Percentiles rank a stretch among this genome's conserved stretches.
Evolutionary conservation across 1,139 yeast species (phyloP).

Genomic region (Yamadazyma aaseri): DNA sequence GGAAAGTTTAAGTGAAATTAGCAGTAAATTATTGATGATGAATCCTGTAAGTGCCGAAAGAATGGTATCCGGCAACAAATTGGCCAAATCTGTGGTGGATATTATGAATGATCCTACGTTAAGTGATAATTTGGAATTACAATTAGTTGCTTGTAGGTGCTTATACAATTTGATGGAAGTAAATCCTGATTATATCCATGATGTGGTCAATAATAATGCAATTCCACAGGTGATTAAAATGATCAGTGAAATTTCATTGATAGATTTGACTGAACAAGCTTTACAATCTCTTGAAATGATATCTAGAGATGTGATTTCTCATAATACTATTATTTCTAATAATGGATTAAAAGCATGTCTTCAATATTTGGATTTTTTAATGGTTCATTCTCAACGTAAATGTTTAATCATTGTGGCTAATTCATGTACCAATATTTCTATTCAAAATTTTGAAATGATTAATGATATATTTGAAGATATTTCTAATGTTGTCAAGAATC

Average conservation of each 20-base stretch:
- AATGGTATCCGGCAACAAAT: conserved; percentile 57
- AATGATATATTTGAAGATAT: conserved; percentile 61
- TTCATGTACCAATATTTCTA: conserved; percentile 55
- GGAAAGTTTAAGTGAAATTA: conserved; percentile 63
- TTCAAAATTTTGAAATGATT: conserved; percentile 45
- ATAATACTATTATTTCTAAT: conserved; percentile 47
- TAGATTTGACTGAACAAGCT: conserved; percentile 92
- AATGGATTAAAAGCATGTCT: conserved; percentile 70
- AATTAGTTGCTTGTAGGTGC: conserved; percentile 82
- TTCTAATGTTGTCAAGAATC: conserved; percentile 58
- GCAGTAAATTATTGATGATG: conserved; percentile 67
- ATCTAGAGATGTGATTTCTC: conserved; percentile 54
- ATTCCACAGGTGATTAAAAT: conserved; percentile 67
- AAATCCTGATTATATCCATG: conserved; percentile 62
- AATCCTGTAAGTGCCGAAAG: conserved; percentile 63
- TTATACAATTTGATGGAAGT: conserved; percentile 80
- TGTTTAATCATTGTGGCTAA: conserved; percentile 78
- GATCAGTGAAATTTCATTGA: conserved; percentile 72
- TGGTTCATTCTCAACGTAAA: conserved; percentile 85
- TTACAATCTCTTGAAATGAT: conserved; percentile 73
- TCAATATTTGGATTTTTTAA: conserved; percentile 81
- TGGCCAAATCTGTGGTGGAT: conserved; percentile 55
- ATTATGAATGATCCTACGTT: conserved; percentile 59
- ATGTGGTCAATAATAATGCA: conserved; percentile 65
- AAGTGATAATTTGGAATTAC: conserved; percentile 72